Evolutionary conservation across 2,329 filamentous ascomycete species (phyloP).

Genomic region (Scytalidium sp.): DNA sequence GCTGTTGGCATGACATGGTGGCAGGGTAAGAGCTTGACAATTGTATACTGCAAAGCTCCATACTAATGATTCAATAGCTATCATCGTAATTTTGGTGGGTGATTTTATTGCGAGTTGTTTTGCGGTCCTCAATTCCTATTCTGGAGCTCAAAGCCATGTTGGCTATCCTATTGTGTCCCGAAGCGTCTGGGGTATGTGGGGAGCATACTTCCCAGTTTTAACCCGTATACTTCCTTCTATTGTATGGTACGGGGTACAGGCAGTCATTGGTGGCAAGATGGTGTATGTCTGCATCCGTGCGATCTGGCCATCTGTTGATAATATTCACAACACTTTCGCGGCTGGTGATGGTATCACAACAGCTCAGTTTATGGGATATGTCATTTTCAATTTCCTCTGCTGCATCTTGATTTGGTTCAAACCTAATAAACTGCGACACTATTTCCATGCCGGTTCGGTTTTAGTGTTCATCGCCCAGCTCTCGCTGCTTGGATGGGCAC

Average conservation of each 20-base stretch:
- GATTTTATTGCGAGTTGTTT: slow-evolving; percentile 21
- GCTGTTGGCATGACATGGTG: slow-evolving; percentile 30
- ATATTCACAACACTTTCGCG: slow-evolving; percentile 25
- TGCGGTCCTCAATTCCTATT: slow-evolving; percentile 26
- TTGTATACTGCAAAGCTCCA: neutral
- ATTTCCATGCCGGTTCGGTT: slow-evolving; percentile 7
- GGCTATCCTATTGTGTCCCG: slow-evolving; percentile 3
- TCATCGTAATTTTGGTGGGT: slow-evolving; percentile 28
- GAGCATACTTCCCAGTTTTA: slow-evolving; percentile 16
- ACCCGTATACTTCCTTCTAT: slow-evolving; percentile 19
- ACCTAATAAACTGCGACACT: slow-evolving; percentile 9
- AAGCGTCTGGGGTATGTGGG: slow-evolving; percentile 12
- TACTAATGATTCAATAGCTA: slow-evolving; percentile 14
- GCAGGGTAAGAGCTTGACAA: slow-evolving; percentile 14
- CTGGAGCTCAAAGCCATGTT: slow-evolving; percentile 11
- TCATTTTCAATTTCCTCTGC: slow-evolving; percentile 14
- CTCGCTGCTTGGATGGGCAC: slow-evolving; percentile 13
- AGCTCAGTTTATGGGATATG: slow-evolving; percentile 10
- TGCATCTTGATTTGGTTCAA: slow-evolving; percentile 10
- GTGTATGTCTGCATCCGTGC: slow-evolving; percentile 14
- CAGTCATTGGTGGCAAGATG: slow-evolving; percentile 27
- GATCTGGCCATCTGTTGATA: slow-evolving; percentile 15
- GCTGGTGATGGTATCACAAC: slow-evolving; percentile 16
- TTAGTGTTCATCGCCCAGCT: slow-evolving; percentile 5
- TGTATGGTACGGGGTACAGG: slow-evolving; percentile 25